Conservation (phyloP, 1,139 yeast species). For the Yamadazyma songkhlaensis region DNA sequence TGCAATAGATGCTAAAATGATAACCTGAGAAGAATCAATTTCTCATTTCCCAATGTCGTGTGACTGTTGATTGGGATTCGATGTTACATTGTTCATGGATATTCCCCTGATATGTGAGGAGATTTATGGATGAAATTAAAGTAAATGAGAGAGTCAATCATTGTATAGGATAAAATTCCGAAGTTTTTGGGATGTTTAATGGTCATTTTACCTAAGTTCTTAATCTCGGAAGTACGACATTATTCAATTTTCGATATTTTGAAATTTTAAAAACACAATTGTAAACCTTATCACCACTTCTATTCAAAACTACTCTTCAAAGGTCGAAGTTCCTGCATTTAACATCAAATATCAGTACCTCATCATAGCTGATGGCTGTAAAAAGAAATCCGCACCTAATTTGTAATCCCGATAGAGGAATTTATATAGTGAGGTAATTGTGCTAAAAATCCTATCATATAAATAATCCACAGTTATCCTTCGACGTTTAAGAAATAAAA, state of each 20-base stretch:
- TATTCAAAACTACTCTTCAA: no score
- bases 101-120: no score
- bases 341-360: no score
- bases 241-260: not conserved
- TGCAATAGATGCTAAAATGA: constrained; percentile 4
- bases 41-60: constrained; percentile 5
- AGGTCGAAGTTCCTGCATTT: no score
- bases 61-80: constrained; percentile 1
- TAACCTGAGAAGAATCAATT: constrained; percentile 3
- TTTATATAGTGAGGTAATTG: constrained; percentile 1
- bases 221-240: no score
- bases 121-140: no score
- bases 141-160: no score
- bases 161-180: no score
- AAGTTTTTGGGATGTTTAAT: no score
- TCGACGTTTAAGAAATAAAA: no score
- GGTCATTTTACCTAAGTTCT: no score
- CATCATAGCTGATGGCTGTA: no score
- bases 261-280: not conserved
- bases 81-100: not conserved
- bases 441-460: constrained; percentile 1
- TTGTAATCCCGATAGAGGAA: constrained; percentile 4
- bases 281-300: not conserved
- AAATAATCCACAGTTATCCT: not conserved
- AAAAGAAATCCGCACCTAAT: constrained; percentile 1